These are phyloP conservation scores for Cyclotella choctawhatcheeana DNA, from an alignment of 108 stramenopile genomes.

Conservation along the genomic window DNA sequence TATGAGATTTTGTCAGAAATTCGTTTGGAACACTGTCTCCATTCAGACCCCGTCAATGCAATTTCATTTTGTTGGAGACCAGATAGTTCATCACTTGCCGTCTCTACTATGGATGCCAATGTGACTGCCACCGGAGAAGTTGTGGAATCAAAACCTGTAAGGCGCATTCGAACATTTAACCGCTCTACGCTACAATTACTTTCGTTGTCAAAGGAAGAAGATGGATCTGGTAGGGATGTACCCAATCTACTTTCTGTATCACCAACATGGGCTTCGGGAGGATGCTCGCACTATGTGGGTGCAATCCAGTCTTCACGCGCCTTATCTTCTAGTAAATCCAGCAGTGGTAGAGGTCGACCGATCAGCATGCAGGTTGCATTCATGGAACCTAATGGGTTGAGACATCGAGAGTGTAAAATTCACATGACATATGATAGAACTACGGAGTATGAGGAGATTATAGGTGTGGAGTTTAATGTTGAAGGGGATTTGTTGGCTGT, in stretches of 20 bases:
- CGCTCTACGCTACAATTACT: slow-evolving; percentile 65
- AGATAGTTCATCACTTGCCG: slow-evolving; percentile 72
- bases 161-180: slow-evolving; percentile 75
- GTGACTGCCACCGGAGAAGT: slow-evolving; percentile 26
- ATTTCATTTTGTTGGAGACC: slow-evolving; percentile 81
- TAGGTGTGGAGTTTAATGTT: slow-evolving; percentile 68
- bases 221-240: slow-evolving; percentile 80
- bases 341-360: slow-evolving; percentile 55
- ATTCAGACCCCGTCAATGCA: slow-evolving; percentile 35
- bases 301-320: slow-evolving; percentile 61
- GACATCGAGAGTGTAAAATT: slow-evolving; percentile 82
- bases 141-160: slow-evolving; percentile 23
- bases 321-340: slow-evolving; percentile 26
- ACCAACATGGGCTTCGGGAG: slow-evolving; percentile 77
- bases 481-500: slow-evolving; percentile 82
- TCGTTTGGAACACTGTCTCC: slow-evolving; percentile 55
- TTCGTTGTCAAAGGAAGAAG: slow-evolving; percentile 78
- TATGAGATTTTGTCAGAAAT: slow-evolving; percentile 84
- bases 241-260: slow-evolving; percentile 60
- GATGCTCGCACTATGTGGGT: slow-evolving; percentile 81
- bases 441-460: slow-evolving; percentile 51
- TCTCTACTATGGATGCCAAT: slow-evolving; percentile 67
- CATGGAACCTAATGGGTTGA: slow-evolving; percentile 89
- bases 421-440: slow-evolving; percentile 49
- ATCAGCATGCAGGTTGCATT: slow-evolving; percentile 73